Conservation (phyloP, 305 asterid species). For the Solanum chacoense region DNA sequence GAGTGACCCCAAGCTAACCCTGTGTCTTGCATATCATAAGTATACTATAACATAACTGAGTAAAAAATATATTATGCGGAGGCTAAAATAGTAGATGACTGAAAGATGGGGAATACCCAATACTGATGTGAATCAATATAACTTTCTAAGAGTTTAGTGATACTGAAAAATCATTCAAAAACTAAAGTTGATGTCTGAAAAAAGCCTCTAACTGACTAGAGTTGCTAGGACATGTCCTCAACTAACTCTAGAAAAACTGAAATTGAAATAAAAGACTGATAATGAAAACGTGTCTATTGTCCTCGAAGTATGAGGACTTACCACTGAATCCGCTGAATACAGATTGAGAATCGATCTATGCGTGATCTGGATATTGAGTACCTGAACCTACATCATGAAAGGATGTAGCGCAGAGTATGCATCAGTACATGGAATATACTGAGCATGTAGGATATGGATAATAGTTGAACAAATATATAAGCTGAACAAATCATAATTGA, state of each 20-base stretch:
- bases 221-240: background rate
- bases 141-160: background rate
- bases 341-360: background rate
- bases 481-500: background rate
- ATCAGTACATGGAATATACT: background rate
- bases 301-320: background rate
- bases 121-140: background rate
- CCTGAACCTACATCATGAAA: background rate
- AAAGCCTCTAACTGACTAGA: background rate
- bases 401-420: background rate
- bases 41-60: background rate
- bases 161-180: background rate
- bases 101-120: background rate
- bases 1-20: background rate
- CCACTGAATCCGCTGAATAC: no score
- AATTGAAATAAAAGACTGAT: background rate
- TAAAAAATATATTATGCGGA: background rate
- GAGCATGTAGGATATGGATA: background rate
- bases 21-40: background rate
- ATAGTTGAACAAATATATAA: background rate
- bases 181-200: background rate
- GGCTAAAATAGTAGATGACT: background rate
- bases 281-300: background rate
- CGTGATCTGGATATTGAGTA: background rate
- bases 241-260: background rate